These are phyloP conservation scores for Cicer bijugum DNA, from an alignment of 306 rosid genomes.

Conservation along the genomic window DNA sequence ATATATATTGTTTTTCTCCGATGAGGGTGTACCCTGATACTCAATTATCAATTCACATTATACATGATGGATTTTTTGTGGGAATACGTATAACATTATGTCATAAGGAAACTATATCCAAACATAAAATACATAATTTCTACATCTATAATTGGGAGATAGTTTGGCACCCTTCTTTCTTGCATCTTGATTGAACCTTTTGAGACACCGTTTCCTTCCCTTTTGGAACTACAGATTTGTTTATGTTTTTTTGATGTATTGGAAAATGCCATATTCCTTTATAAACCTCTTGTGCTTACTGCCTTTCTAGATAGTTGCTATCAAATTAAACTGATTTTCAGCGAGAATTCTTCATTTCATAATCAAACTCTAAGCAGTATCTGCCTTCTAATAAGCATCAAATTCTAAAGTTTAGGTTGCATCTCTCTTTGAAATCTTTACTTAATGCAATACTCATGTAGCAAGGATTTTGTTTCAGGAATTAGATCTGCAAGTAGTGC, in stretches of 20 bases:
- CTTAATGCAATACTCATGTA: slow-evolving; percentile 30
- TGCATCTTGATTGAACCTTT: slow-evolving; percentile 38
- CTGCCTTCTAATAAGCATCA: slow-evolving; percentile 5
- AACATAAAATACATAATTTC: slow-evolving; percentile 15
- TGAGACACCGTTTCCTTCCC: slow-evolving; percentile 13
- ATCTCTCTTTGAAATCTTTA: slow-evolving; percentile 25
- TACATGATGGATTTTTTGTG: slow-evolving; percentile 14
- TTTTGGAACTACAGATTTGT: not conserved
- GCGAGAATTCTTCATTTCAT: slow-evolving; percentile 6
- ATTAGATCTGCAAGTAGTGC: slow-evolving; percentile 46
- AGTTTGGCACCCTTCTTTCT: not conserved
- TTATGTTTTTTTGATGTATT: slow-evolving; percentile 15
- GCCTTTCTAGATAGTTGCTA: slow-evolving; percentile 18
- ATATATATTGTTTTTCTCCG: slow-evolving; percentile 2
- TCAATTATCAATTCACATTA: slow-evolving; percentile 24
- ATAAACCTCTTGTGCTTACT: slow-evolving; percentile 6
- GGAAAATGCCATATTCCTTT: not conserved
- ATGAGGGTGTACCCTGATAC: slow-evolving; percentile 33
- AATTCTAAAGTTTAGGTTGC: slow-evolving; percentile 14
- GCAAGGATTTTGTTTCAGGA: slow-evolving; percentile 47
- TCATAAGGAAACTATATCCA: slow-evolving; percentile 6
- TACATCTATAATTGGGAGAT: slow-evolving; percentile 1
- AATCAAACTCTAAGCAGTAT: slow-evolving; percentile 15
- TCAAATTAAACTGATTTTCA: slow-evolving; percentile 9
- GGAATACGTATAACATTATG: not conserved